Base-by-base conservation (phyloP, 106 monocot genomes). In the Alisma plantagoaquatica region DNA sequence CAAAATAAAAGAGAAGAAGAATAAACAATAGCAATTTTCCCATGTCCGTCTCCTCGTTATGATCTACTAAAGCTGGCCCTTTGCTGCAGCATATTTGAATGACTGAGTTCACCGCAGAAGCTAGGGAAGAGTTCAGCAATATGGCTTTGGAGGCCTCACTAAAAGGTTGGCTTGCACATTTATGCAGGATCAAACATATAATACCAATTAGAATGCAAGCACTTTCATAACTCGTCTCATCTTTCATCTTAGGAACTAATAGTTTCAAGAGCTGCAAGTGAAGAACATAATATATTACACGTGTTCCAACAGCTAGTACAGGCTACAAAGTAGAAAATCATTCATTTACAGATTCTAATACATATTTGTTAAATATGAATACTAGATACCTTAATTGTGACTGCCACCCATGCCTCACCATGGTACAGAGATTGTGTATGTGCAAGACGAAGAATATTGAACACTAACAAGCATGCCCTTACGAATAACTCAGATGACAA, bases 131-230 rank as follows among this genome's bases (percentile, higher is more conserved):
- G 41, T 68, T 81, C 10, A 84, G 67, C 22, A 89, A 26, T 71
- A 98, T 79, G 16, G 89, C 70, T 43, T 73, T 89, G 38, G 96
- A 75, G 53, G 89, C 61, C 52, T 84, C 89, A 65, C 25, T 42
- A 23, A 98, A 78, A 14, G 66, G 78, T 41, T 63, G 64, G 46
- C 55, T 63, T 64, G 63, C 59, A 9, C 83, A 81, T 43, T 79
- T 68, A n/a, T 77, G 61, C 15, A 98, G 73, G 31, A 98, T 61
- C 16, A 98, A 68, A 54, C 73, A 76, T 53, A 98, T 66, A 60
- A 84, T 89, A 44, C 73, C 64, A 10, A 98, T 31, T 47, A 79
- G 20, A 35, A 79, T 54, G 52, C 56, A 31, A 2, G 43, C 70
- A 53, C 81, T 81, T 29, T 60, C 15, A 58, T 72, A 61, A 30